Evolutionary conservation across 345 rosid species (phyloP), one percentile per base, ranked within the genome.

Genomic region (Citrus unshiu): DNA sequence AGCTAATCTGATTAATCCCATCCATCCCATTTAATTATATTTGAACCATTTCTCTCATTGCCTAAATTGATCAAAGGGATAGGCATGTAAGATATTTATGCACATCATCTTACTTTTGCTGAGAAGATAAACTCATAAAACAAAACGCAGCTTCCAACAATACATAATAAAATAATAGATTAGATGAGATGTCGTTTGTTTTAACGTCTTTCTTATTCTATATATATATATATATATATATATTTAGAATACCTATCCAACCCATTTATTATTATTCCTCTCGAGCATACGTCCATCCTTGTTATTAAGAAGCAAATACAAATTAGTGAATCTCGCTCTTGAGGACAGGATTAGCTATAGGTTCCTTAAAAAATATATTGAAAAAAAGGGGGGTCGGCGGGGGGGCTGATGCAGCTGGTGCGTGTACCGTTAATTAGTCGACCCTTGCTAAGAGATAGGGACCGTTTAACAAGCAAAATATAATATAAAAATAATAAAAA

Each of bases 261-360:
- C 1, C 35, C 18, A 62, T 10, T 13, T 13, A 29, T 62, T 27
- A 30, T 27, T 13, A 16, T 13, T 29, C 21, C 21, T 51, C 57
- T 13, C 18, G 57, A 51, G 57, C 21, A 12, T 43, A 43, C 49
- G 74, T 84, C 93, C 99, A 43, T 43, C 49, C 49, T 43, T 43
- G 49, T 43, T 10, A 43, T 0, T 12, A 43, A 40, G 46, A 2
- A 40, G 46, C 46, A 1, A 40, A 40, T 40, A 40, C 12, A 39
- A 39, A 39, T 39, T 39, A 39, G 43, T 40, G 13, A 40, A 40
- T 9, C 46, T 2, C 3, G 46, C 13, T 40, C 13, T 0, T 9
- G 13, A 40, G 0, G 49, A 12, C 16, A 0, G 49, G 16, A 43
- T 12, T 43, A 43, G 49, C 49, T 43, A 43, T 12, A 12, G 49